Evolutionary conservation across 139 green algal genomes (phyloP).

Genomic region (Axilococcus clingmanii): DNA sequence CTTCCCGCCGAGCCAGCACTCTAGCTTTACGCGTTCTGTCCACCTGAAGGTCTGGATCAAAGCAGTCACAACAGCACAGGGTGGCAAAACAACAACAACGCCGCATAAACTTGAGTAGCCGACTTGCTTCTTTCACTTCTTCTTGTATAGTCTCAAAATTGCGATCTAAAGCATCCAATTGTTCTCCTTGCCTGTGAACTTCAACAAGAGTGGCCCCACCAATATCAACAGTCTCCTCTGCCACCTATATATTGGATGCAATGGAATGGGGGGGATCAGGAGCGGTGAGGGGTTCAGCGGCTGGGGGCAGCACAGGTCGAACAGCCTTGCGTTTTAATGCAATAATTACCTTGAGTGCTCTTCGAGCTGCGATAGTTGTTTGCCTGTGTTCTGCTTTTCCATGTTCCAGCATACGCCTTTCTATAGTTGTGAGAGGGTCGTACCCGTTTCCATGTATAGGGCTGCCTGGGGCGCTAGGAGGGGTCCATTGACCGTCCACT

Average conservation of each 20-base stretch:
- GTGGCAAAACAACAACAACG: neutral
- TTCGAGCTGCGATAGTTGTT: neutral
- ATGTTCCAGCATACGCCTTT: neutral
- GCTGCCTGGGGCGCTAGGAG: too few species aligned
- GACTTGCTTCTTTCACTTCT: neutral
- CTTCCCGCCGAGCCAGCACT: neutral
- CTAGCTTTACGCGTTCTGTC: neutral
- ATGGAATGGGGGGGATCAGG: too few species aligned
- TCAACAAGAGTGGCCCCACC: neutral
- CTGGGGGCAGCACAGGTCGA: too few species aligned
- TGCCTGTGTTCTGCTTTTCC: neutral
- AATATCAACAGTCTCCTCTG: neutral
- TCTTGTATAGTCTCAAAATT: neutral
- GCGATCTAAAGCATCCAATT: neutral
- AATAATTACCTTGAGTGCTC: too few species aligned
- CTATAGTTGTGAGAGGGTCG: neutral
- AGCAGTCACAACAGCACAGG: neutral
- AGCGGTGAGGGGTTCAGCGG: too few species aligned
- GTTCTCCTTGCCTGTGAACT: neutral
- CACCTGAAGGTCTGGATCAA: neutral
- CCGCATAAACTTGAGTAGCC: conserved; percentile 2
- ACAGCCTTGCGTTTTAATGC: too few species aligned
- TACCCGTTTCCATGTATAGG: too few species aligned
- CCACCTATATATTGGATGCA: too few species aligned
- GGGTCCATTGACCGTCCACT: too few species aligned